Percentiles rank a stretch among this genome's conserved stretches.
phyloP scores from a whole-genome alignment of 352 stramenopile genomes.

The Globisporangium sylvaticum region DNA sequence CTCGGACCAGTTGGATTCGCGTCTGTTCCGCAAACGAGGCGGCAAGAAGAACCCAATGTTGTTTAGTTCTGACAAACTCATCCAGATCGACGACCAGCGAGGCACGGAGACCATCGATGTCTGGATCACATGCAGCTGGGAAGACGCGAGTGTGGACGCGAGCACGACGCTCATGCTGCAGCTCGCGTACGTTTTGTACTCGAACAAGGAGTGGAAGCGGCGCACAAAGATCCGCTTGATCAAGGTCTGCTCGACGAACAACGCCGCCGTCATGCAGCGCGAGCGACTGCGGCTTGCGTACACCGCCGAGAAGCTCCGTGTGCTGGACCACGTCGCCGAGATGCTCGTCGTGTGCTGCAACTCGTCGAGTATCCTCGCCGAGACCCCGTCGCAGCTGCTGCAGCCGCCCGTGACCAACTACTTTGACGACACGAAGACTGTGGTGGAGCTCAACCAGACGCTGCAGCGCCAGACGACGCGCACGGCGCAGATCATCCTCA shows the following conservation, averaged over 20 bases:
- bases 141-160: conserved; percentile 25
- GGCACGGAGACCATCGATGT: conserved; percentile 46
- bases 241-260: conserved; percentile 20
- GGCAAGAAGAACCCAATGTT: conserved; percentile 6
- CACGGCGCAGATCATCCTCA: conserved; percentile 39
- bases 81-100: conserved; percentile 11
- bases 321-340: conserved; percentile 35
- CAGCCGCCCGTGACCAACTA: conserved; percentile 11
- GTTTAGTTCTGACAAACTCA: conserved; percentile 1
- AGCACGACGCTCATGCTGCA: conserved; percentile 43
- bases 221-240: conserved; percentile 27
- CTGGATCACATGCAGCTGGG: conserved; percentile 42
- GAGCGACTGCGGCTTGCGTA: conserved; percentile 26
- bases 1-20: conserved; percentile 39
- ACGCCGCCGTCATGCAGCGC: conserved; percentile 19
- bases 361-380: conserved; percentile 28
- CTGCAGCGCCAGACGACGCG: conserved; percentile 39
- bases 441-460: conserved; percentile 42
- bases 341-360: conserved; percentile 44
- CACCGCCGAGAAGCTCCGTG: conserved; percentile 23
- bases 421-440: conserved; percentile 21
- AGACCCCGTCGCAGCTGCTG: conserved; percentile 14
- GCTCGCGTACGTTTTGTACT: conserved; percentile 39
- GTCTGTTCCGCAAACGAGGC: conserved; percentile 27
- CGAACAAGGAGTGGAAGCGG: conserved; percentile 29